Evolutionary conservation across 192 early-diverging fungal genomes (phyloP).

Genomic region (Backusella morwellensis): DNA sequence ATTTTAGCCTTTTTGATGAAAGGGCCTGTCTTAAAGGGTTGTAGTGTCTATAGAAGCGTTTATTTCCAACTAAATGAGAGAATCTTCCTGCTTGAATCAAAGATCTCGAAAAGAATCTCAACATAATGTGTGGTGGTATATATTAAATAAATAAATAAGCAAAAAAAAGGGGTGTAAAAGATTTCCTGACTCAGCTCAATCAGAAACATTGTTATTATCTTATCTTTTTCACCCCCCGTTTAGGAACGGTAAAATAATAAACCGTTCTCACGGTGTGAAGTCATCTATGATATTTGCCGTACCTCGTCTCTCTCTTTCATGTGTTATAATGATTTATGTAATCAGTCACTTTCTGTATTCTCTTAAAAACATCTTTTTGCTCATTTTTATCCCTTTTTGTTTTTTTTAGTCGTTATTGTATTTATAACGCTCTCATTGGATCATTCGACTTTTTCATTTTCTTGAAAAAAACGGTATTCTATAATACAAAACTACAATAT

Average conservation of each 20-base stretch:
- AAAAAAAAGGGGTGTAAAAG: background rate
- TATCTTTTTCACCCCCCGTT: constrained; percentile 3
- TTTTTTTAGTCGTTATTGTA: too few relatives aligned
- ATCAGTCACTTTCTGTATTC: too few relatives aligned
- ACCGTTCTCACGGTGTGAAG: background rate
- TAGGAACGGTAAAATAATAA: constrained; percentile 1
- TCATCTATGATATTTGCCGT: background rate
- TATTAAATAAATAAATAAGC: background rate
- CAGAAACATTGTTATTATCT: background rate
- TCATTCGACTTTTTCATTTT: too few relatives aligned
- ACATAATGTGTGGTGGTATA: background rate
- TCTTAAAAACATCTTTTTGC: too few relatives aligned
- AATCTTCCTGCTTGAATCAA: background rate
- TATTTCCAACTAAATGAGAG: background rate
- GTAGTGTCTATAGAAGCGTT: background rate
- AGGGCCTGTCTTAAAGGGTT: background rate
- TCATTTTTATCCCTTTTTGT: too few relatives aligned
- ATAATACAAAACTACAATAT: too few relatives aligned
- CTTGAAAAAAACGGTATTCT: too few relatives aligned
- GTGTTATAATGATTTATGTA: too few relatives aligned
- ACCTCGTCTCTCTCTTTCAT: too few relatives aligned
- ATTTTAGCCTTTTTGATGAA: background rate
- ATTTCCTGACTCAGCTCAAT: background rate
- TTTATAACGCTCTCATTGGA: too few relatives aligned
- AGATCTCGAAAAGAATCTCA: constrained; percentile 5